Conservation (phyloP, 129 eudicot genomes). For the Flaveria trinervia region DNA sequence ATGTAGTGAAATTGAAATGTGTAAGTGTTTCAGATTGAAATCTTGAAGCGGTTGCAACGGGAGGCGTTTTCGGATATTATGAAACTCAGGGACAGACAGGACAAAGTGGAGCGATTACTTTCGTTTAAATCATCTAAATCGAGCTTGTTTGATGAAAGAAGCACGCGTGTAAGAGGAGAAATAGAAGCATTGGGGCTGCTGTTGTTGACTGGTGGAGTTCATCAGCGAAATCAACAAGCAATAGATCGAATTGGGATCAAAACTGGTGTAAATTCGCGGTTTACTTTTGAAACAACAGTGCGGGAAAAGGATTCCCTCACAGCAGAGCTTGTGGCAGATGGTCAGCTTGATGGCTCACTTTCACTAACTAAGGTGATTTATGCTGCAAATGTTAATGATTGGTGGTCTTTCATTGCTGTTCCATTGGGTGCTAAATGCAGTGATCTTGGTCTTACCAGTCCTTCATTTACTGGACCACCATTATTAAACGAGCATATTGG, state of each 20-base stretch:
- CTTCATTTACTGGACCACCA: constrained; percentile 67
- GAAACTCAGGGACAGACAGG: constrained; percentile 96
- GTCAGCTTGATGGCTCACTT: constrained; percentile 51
- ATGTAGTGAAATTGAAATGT: too few relatives aligned
- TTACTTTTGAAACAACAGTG: constrained; percentile 66
- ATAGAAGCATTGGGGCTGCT: constrained; percentile 64
- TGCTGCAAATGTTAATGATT: constrained; percentile 67
- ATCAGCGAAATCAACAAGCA: constrained; percentile 55
- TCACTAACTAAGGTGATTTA: constrained; percentile 65
- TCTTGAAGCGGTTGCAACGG: constrained; percentile 90
- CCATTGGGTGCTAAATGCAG: constrained; percentile 84
- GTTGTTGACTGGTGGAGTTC: constrained; percentile 45
- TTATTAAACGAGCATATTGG: constrained; percentile 60
- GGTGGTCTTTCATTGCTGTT: constrained; percentile 71
- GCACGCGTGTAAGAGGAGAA: constrained; percentile 72
- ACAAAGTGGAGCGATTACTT: constrained; percentile 83
- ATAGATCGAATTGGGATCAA: constrained; percentile 57
- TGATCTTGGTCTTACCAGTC: constrained; percentile 58
- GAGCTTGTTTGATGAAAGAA: constrained; percentile 58
- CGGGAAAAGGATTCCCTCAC: constrained; percentile 62
- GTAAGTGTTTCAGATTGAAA: constrained; percentile 55
- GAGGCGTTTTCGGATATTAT: constrained; percentile 94
- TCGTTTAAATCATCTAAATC: constrained; percentile 58
- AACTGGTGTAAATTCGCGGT: constrained; percentile 59
- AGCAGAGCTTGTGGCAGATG: constrained; percentile 64